A percentile compares a stretch with the other conserved stretches of the same genome.
Evolutionary conservation across 2,329 filamentous ascomycete genomes (phyloP).

Genomic region (Teratosphaeria zuluensis): DNA sequence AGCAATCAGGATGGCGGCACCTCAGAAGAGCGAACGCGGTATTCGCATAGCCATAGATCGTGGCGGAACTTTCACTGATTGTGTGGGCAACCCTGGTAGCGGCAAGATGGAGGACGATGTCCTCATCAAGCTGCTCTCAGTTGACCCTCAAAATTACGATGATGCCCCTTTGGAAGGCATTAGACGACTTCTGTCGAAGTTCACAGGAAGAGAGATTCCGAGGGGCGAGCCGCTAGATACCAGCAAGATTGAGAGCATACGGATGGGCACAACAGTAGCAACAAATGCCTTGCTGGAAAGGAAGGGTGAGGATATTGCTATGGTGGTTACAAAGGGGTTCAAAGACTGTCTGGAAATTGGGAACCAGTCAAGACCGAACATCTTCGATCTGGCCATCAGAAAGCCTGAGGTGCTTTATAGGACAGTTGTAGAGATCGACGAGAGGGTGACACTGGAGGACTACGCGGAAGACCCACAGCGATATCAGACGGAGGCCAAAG

Average conservation of each 20-base stretch:
- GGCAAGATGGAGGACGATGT: conserved; percentile 63
- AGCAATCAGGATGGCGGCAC: not conserved
- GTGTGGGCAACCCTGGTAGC: conserved; percentile 68
- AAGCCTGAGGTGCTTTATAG: conserved; percentile 84
- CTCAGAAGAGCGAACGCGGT: conserved; percentile 32
- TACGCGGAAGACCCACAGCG: conserved; percentile 79
- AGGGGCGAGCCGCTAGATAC: conserved; percentile 75
- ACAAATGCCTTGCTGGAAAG: conserved; percentile 85
- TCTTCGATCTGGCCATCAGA: conserved; percentile 80
- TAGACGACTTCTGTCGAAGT: conserved; percentile 70
- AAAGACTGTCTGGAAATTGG: conserved; percentile 81
- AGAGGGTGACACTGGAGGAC: conserved; percentile 83
- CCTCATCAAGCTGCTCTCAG: conserved; percentile 79
- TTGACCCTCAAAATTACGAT: conserved; percentile 80
- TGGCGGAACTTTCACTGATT: conserved; percentile 88
- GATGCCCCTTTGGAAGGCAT: conserved; percentile 90
- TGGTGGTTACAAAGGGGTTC: conserved; percentile 82
- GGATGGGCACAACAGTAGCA: conserved; percentile 92
- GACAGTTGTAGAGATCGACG: conserved; percentile 77
- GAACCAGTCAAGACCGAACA: conserved; percentile 79
- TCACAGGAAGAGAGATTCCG: conserved; percentile 64
- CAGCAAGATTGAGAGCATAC: conserved; percentile 74
- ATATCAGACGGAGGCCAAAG: conserved; percentile 45
- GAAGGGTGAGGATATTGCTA: conserved; percentile 79
- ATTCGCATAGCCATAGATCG: conserved; percentile 69